Evolutionary conservation across 495 filamentous ascomycete genomes (phyloP).

Genomic region (Chaetomium fimeti): DNA sequence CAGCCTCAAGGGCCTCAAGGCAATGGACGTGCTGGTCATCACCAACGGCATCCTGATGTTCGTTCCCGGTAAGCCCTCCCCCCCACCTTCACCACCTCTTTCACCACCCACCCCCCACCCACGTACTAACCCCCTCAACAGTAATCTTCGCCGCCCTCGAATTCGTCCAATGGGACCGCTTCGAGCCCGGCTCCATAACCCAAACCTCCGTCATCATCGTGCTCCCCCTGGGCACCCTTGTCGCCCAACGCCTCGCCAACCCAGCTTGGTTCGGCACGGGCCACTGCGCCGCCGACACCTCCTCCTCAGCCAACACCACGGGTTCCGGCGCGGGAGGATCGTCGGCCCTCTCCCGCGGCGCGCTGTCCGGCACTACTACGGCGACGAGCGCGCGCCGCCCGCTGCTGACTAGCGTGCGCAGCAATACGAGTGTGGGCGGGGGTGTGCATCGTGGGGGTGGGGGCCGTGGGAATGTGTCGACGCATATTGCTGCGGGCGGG

Average conservation of each 20-base stretch:
- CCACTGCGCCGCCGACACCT: not conserved
- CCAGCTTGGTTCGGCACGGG: slow-evolving; percentile 17
- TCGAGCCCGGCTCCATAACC: slow-evolving; percentile 60
- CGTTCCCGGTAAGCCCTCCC: slow-evolving; percentile 62
- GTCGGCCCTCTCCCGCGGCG: not conserved
- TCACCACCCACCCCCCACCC: no score
- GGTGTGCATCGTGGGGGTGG: not conserved
- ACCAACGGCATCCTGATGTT: slow-evolving; percentile 54
- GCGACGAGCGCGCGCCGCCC: not conserved
- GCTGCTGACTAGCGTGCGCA: not conserved
- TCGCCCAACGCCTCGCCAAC: slow-evolving; percentile 59
- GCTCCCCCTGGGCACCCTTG: slow-evolving; percentile 73
- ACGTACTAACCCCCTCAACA: slow-evolving; percentile 26
- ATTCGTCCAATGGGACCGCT: slow-evolving; percentile 44
- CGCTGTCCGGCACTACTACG: not conserved
- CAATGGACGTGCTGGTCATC: slow-evolving; percentile 43
- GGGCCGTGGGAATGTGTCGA: not conserved
- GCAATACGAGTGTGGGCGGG: not conserved
- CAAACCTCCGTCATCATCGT: slow-evolving; percentile 69
- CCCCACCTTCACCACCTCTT: no score
- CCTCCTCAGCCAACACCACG: not conserved
- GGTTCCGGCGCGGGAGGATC: not conserved
- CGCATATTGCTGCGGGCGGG: slow-evolving; percentile 7
- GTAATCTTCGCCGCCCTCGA: slow-evolving; percentile 70
- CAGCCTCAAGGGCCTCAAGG: slow-evolving; percentile 27